Conservation (phyloP, 1,284 basidiomycete species). For the Phylloporus sp. region DNA sequence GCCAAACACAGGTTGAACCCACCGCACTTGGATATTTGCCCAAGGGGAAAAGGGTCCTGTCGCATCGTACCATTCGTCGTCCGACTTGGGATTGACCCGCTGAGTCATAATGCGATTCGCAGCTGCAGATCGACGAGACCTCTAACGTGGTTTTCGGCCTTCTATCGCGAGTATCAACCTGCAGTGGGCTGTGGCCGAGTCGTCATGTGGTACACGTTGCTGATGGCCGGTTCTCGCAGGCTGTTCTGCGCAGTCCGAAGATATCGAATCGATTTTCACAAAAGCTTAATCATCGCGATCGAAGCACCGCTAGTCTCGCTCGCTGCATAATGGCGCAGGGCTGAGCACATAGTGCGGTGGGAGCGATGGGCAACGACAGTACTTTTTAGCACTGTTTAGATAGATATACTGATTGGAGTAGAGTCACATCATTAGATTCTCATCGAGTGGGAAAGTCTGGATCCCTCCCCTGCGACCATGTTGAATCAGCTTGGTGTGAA, state of each 20-base stretch:
- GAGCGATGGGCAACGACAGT: too few relatives aligned
- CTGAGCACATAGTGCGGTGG: too few relatives aligned
- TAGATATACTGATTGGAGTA: too few relatives aligned
- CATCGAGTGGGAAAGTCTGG: too few relatives aligned
- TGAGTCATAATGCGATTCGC: background rate
- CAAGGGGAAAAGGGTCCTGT: background rate
- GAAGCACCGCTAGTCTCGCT: background rate
- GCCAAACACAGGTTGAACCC: constrained; percentile 14
- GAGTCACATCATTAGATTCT: too few relatives aligned
- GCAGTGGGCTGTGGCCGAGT: background rate
- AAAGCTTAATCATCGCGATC: background rate
- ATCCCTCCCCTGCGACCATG: too few relatives aligned
- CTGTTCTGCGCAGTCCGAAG: background rate
- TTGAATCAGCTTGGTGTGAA: too few relatives aligned
- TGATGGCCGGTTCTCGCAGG: background rate
- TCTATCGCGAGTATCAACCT: background rate
- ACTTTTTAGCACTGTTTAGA: too few relatives aligned
- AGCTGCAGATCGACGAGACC: background rate
- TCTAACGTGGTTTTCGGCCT: background rate
- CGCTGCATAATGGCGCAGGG: background rate
- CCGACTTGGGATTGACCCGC: background rate
- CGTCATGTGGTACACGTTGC: background rate
- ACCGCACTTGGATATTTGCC: background rate
- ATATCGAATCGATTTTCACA: background rate
- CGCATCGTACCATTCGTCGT: background rate